Evolutionary conservation across 176 grass and related monocot species (phyloP), one percentile per base, ranked within the genome.

Genomic region (Oryza nivara): DNA sequence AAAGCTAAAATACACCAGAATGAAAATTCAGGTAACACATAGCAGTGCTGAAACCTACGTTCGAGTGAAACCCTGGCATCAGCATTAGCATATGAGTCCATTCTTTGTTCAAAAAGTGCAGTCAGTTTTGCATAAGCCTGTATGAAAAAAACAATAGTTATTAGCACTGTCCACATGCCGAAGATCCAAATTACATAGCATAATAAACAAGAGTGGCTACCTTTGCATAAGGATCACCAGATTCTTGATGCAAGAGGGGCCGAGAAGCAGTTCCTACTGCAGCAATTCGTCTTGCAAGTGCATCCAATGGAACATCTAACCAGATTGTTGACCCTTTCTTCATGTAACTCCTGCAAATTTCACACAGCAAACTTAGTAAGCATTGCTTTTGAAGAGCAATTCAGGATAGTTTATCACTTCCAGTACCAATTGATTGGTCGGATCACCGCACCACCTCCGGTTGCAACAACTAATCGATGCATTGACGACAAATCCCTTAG

Each of bases 291-390:
- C 83, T 86, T 69, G 94, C 94, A 67, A 97, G 92, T 41, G 94
- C 94, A 68, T 97, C 92, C 72, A 97, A 65, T 64, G 94, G 94
- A 70, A 97, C 92, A 87, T 97, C 92, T 82, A 97, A 86, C 94
- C 94, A 97, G 22, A 97, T 84, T 56, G 83, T 94, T 68, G 89
- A 26, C 68, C 94, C 94, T 70, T 92, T 89, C 78, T 79, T 97
- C 94, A 97, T 97, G 66, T 94, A 97, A 63, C 67, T 97, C 94
- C 94, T 97, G 84, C 46, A 80, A 79, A 89, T 86, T 54, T 68
- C 14, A 69, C 23, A 10, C 35, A 16, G 26, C 56, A 74, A 70
- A 36, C 78, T 71, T 28, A 11, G 70, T 72, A 34, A 80, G 70
- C 56, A 73, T 89, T 80, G 35, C 67, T 69, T 73, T 88, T 69